Base-by-base conservation (phyloP, 768 basidiomycete genomes). In the Boletus subparvulus region DNA sequence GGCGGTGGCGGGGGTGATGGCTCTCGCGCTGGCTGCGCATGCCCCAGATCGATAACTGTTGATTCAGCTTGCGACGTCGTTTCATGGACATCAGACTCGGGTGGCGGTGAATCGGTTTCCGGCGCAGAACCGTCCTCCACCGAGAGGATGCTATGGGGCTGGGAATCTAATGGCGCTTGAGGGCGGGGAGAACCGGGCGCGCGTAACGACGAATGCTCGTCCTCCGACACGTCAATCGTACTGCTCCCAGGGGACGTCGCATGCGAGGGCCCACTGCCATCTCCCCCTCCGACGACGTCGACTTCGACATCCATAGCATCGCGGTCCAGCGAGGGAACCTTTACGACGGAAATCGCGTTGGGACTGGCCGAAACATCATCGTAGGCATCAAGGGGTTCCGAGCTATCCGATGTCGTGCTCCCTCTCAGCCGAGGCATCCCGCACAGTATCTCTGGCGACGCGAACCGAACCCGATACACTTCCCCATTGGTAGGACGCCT, bases 1-100 rank as follows among this genome's bases (percentile, higher is more conserved):
- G 82, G 81, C 13, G 70, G 70, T 7, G 73, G 71, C 13, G 69
- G 72, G 0, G 70, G 69, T 2, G 73, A 75, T 2, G 60, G 62
- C 5, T 62, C 67, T 17, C 41, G 61, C 36, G 47, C 12, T 24
- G 50, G 53, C 19, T 51, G 59, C 3, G 47, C 28, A 39, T 58
- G 49, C 13, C 47, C 65, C 17, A 50, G 24, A 19, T 61, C 54
- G 19, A 55, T 26, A 21, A 17, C 16, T 44, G 54, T 60, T 32
- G 55, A 52, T 37, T 66, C 64, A n/a, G 12, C 54, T 48, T 33
- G 52, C 6, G 53, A 37, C 14, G 10, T 30, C 33, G 21, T 41
- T 8, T 58, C 66, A 8, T 55, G 37, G 37, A 35, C 33, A 39
- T 51, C 32, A 4, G 58, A 49, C 9, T 21, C 30, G 19, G 10